phyloP scores from a whole-genome alignment of 2,329 filamentous ascomycete genomes.

The Aspergillus persii region DNA sequence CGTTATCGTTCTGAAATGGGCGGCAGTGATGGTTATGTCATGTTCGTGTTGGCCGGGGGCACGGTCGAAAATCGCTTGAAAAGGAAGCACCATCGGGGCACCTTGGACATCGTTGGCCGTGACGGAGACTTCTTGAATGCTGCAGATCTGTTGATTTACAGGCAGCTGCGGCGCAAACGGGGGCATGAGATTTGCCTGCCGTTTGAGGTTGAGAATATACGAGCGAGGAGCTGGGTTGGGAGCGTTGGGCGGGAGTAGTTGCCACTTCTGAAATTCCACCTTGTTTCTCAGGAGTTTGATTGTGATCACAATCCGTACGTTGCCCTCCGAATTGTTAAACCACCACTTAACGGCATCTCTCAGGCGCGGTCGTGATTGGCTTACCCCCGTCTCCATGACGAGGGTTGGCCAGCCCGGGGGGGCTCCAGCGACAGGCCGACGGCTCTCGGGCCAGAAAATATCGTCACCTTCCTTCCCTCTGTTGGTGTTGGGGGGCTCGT shows the following conservation, averaged over 20 bases:
- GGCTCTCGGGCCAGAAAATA: neutral
- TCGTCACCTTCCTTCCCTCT: neutral
- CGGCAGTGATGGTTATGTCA: too few species aligned
- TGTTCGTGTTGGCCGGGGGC: neutral
- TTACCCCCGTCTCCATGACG: neutral
- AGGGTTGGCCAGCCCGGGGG: neutral
- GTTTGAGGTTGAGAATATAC: neutral
- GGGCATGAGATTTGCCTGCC: neutral
- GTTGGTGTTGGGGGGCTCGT: neutral
- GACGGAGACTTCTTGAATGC: neutral
- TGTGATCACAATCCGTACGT: neutral
- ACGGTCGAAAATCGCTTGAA: neutral
- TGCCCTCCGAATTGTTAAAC: constrained; percentile 1
- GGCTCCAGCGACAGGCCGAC: neutral
- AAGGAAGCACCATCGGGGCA: neutral
- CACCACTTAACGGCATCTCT: constrained; percentile 2
- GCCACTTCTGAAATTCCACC: neutral
- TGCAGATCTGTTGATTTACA: neutral
- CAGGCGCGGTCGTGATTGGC: neutral
- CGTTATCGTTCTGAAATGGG: too few species aligned
- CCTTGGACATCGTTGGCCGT: neutral
- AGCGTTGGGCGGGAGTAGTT: neutral
- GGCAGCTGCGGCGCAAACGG: neutral
- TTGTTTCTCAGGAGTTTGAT: neutral
- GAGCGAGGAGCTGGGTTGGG: neutral